Evolutionary conservation across 306 rosid genomes (phyloP).

Genomic region (Vigna trinervia): DNA sequence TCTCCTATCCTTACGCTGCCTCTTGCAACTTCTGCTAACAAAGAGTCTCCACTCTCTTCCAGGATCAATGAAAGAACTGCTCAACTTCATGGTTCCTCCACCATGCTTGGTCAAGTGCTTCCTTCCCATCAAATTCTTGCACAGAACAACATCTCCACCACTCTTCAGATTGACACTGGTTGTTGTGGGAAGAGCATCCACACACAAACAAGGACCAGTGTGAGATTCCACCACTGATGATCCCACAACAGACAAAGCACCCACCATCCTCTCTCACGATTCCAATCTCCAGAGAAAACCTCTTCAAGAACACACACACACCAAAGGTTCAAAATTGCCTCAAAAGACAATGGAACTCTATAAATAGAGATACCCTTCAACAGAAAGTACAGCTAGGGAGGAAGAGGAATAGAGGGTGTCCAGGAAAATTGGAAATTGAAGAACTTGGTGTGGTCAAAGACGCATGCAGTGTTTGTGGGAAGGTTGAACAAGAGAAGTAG

Average conservation of each 20-base stretch:
- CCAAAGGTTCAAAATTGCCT: slow-evolving; percentile 19
- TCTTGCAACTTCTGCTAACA: slow-evolving; percentile 58
- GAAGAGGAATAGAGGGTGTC: slow-evolving; percentile 41
- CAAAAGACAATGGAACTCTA: slow-evolving; percentile 4
- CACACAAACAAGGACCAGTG: slow-evolving; percentile 82
- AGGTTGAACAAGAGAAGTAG: slow-evolving; percentile 43
- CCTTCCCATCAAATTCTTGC: slow-evolving; percentile 57
- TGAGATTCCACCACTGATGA: slow-evolving; percentile 86
- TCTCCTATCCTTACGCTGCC: slow-evolving; percentile 64
- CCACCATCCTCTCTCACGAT: slow-evolving; percentile 63
- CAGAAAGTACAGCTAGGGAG: slow-evolving; percentile 31
- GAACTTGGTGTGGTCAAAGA: slow-evolving; percentile 53
- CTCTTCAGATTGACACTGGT: slow-evolving; percentile 67
- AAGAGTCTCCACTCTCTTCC: slow-evolving; percentile 70
- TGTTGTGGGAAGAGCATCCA: slow-evolving; percentile 74
- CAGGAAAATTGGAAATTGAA: slow-evolving; percentile 47
- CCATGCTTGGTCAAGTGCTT: slow-evolving; percentile 53
- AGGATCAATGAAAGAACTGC: slow-evolving; percentile 71
- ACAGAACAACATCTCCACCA: slow-evolving; percentile 63
- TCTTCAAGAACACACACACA: slow-evolving; percentile 27
- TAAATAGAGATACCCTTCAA: slow-evolving; percentile 35
- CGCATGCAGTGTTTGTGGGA: slow-evolving; percentile 47
- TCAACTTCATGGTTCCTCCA: slow-evolving; percentile 48
- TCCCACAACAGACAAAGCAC: slow-evolving; percentile 74
- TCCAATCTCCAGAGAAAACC: slow-evolving; percentile 1